phyloP scores from a whole-genome alignment of 306 rosid genomes.

The Pueraria montana region DNA sequence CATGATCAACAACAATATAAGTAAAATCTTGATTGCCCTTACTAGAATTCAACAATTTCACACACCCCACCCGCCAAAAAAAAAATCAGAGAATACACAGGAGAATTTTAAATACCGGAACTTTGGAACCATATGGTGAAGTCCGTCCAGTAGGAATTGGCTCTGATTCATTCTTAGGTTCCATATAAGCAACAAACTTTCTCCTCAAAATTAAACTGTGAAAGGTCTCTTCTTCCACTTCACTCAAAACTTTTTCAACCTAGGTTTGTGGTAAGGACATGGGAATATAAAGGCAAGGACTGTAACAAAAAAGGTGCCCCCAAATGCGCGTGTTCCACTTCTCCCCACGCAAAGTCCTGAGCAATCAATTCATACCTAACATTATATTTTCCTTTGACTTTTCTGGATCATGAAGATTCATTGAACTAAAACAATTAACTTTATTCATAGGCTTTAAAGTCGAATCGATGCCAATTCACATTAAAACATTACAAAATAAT shows the following conservation, averaged over 20 bases:
- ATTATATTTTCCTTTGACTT: no score
- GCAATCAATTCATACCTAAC: neutral
- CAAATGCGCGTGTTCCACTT: slow-evolving; percentile 33
- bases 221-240: neutral
- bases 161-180: neutral
- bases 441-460: no score
- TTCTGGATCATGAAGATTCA: slow-evolving; percentile 1
- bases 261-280: neutral
- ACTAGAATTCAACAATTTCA: slow-evolving; percentile 14
- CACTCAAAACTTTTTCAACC: slow-evolving; percentile 22
- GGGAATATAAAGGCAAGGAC: neutral
- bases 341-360: slow-evolving; percentile 13
- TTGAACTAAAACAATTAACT: slow-evolving; percentile 10
- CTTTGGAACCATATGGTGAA: neutral
- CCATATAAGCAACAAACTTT: slow-evolving; percentile 5
- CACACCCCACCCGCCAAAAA: neutral
- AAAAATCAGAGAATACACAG: slow-evolving; percentile 24
- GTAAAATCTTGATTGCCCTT: slow-evolving; percentile 10
- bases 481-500: slow-evolving; percentile 10
- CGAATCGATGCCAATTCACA: neutral
- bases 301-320: neutral
- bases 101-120: slow-evolving; percentile 12
- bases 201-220: neutral
- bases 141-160: slow-evolving; percentile 48
- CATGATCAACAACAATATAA: slow-evolving; percentile 10